These are phyloP conservation scores for Xylariaceae sp. DNA, from an alignment of 2,329 filamentous ascomycete species.

Conservation along the genomic window DNA sequence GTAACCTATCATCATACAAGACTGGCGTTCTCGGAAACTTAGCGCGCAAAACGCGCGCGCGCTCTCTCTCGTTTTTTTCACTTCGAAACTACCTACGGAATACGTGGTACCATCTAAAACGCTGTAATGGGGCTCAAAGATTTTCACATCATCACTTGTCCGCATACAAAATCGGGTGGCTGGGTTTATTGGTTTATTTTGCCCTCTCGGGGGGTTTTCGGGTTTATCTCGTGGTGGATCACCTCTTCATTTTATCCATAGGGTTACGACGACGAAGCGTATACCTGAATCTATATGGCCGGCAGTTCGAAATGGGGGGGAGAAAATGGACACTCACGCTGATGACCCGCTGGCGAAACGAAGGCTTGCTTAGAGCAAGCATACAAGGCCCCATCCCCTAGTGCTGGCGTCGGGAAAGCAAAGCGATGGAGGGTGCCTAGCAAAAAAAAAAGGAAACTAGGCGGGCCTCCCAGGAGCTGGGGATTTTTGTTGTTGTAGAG, in stretches of 20 bases:
- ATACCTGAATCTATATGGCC: not conserved
- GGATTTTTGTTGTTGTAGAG: too few relatives aligned
- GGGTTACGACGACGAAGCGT: not conserved
- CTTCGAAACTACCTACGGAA: not conserved
- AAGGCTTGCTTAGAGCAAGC: not conserved
- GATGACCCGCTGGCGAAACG: not conserved
- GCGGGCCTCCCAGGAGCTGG: too few relatives aligned
- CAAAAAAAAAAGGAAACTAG: not conserved
- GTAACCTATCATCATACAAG: constrained; percentile 9
- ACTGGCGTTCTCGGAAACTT: constrained; percentile 16
- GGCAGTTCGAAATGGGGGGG: not conserved
- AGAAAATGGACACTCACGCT: not conserved
- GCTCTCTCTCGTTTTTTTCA: not conserved
- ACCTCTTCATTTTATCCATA: not conserved
- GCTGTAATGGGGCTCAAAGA: constrained; percentile 3
- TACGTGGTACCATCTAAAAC: constrained; percentile 9
- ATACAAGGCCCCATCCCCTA: not conserved
- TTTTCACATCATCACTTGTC: not conserved
- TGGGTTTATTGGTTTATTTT: constrained; percentile 9
- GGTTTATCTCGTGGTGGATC: not conserved
- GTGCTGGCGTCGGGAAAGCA: not conserved
- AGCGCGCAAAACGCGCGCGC: constrained; percentile 1
- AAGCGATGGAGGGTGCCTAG: not conserved
- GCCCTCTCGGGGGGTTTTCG: not conserved
- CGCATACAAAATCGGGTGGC: constrained; percentile 11